A percentile compares a stretch with the other conserved stretches of the same genome.
Evolutionary conservation across 208 protist species (phyloP).

Genomic region (Trypanosoma avium): DNA sequence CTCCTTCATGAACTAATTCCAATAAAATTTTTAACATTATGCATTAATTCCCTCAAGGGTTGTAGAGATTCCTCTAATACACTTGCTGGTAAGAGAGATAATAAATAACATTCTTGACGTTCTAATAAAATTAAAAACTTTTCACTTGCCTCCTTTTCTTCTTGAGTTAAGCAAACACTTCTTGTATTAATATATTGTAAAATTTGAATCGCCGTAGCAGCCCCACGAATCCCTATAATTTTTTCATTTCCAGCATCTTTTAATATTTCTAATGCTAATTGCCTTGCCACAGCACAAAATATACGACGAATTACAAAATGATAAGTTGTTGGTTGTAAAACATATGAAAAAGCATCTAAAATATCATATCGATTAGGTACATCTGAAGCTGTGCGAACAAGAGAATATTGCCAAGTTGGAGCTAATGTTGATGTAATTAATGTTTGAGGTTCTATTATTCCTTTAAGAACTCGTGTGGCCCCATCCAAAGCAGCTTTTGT

Average conservation of each 20-base stretch:
- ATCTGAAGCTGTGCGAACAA: slow-evolving; percentile 18
- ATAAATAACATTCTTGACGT: background rate
- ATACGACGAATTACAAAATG: slow-evolving; percentile 9
- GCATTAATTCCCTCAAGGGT: slow-evolving; percentile 2
- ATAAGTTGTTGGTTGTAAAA: slow-evolving; percentile 11
- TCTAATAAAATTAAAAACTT: slow-evolving; percentile 1
- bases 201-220: slow-evolving; percentile 15
- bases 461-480: slow-evolving; percentile 1
- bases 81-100: slow-evolving; percentile 3
- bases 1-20: slow-evolving; percentile 3
- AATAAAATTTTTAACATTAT: slow-evolving; percentile 11
- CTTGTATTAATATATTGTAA: slow-evolving; percentile 23
- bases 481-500: background rate
- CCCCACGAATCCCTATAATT: slow-evolving; percentile 21
- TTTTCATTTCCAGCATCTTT: slow-evolving; percentile 5
- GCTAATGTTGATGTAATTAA: background rate
- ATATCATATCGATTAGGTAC: slow-evolving; percentile 29
- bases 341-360: slow-evolving; percentile 22
- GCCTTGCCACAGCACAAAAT: slow-evolving; percentile 25
- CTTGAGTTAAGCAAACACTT: background rate
- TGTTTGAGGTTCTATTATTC: slow-evolving; percentile 7
- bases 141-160: slow-evolving; percentile 15
- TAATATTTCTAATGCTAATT: slow-evolving; percentile 17
- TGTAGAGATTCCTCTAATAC: slow-evolving; percentile 9
- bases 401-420: slow-evolving; percentile 16